phyloP scores from a whole-genome alignment of 2,329 filamentous ascomycete species.

The Fusarium pseudoanthophilum region DNA sequence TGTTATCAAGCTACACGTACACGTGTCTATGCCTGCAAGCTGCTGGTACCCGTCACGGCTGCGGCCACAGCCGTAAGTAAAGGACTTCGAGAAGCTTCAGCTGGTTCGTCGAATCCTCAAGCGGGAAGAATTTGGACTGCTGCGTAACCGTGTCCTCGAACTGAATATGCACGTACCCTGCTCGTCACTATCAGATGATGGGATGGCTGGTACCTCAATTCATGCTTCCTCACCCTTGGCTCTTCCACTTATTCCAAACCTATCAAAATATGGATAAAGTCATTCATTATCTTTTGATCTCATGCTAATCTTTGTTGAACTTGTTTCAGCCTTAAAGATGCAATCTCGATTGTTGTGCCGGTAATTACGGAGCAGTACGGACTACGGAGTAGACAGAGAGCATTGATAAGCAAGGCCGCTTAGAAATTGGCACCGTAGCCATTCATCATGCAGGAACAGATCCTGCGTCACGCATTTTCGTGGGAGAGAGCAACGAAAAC shows the following conservation, averaged over 20 bases:
- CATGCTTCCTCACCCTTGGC: neutral
- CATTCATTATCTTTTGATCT: neutral
- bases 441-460: conserved; percentile 31
- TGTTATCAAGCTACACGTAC: conserved; percentile 26
- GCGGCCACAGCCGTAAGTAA: conserved; percentile 19
- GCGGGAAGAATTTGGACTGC: conserved; percentile 19
- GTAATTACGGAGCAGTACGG: conserved; percentile 6
- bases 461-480: conserved; percentile 17
- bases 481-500: neutral
- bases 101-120: conserved; percentile 20
- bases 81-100: conserved; percentile 23
- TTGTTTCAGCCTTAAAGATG: conserved; percentile 33
- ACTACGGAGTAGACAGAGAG: neutral
- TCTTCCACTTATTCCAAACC: neutral
- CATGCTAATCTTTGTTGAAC: conserved; percentile 11
- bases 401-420: conserved; percentile 3
- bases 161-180: conserved; percentile 4
- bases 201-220: neutral
- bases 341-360: conserved; percentile 29
- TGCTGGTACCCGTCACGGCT: conserved; percentile 33
- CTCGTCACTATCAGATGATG: neutral
- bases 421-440: neutral
- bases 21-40: conserved; percentile 22
- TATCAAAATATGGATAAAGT: neutral
- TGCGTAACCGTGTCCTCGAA: conserved; percentile 21